Evolutionary conservation across 768 basidiomycete species (phyloP).

Genomic region (Agrocybe pediades): DNA sequence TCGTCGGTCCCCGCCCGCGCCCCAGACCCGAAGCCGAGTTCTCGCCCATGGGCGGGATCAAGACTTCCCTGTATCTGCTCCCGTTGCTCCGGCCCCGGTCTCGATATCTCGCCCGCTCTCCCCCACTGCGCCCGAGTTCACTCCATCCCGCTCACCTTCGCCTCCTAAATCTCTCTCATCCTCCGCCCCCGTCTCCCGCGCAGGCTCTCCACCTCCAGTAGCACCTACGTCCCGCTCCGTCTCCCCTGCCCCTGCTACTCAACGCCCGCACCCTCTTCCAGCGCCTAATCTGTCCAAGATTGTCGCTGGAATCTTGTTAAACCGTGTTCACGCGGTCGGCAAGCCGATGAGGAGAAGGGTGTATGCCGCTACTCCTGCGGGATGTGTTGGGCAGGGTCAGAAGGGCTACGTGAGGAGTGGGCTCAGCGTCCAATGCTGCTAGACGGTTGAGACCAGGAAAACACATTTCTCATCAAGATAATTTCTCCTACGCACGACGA

Average conservation of each 20-base stretch:
- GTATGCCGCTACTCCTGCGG: constrained; percentile 9
- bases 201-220: too few species aligned
- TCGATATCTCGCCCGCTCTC: constrained; percentile 8
- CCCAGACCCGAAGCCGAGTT: neutral
- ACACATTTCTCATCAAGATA: too few species aligned
- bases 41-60: neutral
- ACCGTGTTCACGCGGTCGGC: constrained; percentile 53
- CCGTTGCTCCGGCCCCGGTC: neutral
- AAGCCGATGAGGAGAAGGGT: constrained; percentile 48
- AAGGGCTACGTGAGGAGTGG: constrained; percentile 54
- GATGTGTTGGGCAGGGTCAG: constrained; percentile 15
- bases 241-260: neutral
- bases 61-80: neutral
- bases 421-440: constrained; percentile 46
- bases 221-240: constrained; percentile 1
- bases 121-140: constrained; percentile 7
- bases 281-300: constrained; percentile 36
- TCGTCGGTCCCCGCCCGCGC: neutral
- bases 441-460: constrained; percentile 14
- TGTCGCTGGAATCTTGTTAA: constrained; percentile 60
- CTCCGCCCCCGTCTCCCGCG: constrained; percentile 7
- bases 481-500: too few species aligned
- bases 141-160: neutral
- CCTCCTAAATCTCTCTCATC: constrained; percentile 2
- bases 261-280: neutral